Evolutionary conservation across 1,139 yeast genomes (phyloP), one percentile per base, ranked within the genome.

Genomic region (Geotrichum carabidarum): DNA sequence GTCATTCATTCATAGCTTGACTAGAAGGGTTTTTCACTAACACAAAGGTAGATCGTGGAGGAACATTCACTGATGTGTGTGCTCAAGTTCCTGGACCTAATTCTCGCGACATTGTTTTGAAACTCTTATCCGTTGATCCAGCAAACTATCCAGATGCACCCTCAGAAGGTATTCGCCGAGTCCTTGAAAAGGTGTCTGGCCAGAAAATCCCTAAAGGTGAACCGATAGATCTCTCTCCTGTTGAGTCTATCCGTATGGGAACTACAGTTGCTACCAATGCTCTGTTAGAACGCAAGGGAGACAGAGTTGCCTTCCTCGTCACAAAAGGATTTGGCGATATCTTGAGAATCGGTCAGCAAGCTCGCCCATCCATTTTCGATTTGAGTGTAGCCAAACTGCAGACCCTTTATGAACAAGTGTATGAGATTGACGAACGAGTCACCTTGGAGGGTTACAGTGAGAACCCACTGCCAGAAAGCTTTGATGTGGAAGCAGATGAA

Each of bases 81-180:
- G 83, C 67, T 58, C 74, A 71, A 43, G 76, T 75, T 22, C 69
- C 71, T 43, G 76, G 70, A 18, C 68, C 64, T 48, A 65, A 60
- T 46, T 75, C 74, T 51, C 78, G 76, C 54, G 83, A 80, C 60
- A 75, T 79, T 34, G 82, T 84, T 5, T 76, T 83, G 57, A 90
- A 90, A 69, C 72, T 90, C 43, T 74, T 91, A 32, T 88, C 96
- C 0, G 96, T 86, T 7, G 96, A 91, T 66, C 95, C 96, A 0
- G 74, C 78, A 45, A 90, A 90, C 71, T 90, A 91, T 67, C 72
- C 76, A 4, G 97, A 91, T 74, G 96, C 97, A 0, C 95, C 95
- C 4, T 76, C 91, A 14, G 97, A 90, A 71, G 97, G 96, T 6
- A 87, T 91, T 48, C 76, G 97, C 59, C 72, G 95, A 51, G 78